These are phyloP conservation scores for Papiliotrema fonsecae DNA, from an alignment of 1,284 basidiomycete genomes.

Conservation along the genomic window DNA sequence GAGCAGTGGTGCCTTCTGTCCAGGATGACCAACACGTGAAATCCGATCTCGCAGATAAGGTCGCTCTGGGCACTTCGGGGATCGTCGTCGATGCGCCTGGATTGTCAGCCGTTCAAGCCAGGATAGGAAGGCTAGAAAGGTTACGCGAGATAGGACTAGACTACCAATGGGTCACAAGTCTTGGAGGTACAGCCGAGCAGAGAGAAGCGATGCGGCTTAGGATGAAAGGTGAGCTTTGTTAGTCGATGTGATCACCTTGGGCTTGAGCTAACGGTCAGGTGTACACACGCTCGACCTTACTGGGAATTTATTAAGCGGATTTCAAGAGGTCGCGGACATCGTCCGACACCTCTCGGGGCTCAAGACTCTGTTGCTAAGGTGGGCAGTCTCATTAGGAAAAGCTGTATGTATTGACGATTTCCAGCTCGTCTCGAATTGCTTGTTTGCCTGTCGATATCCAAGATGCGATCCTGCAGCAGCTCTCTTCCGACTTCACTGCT, in stretches of 20 bases:
- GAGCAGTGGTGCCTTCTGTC: conserved; percentile 6
- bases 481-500: conserved; percentile 23
- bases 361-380: conserved; percentile 73
- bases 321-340: conserved; percentile 67
- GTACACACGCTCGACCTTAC: conserved; percentile 78
- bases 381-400: conserved; percentile 16
- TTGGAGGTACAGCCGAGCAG: conserved; percentile 52
- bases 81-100: conserved; percentile 85
- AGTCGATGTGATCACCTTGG: too few species aligned
- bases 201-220: conserved; percentile 22
- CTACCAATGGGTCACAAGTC: conserved; percentile 54
- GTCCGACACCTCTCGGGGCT: conserved; percentile 60
- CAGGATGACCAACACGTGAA: conserved; percentile 37
- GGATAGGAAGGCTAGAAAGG: conserved; percentile 61
- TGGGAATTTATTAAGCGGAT: conserved; percentile 65
- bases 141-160: conserved; percentile 76
- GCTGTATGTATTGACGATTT: conserved; percentile 4
- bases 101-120: conserved; percentile 68
- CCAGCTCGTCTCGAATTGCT: conserved; percentile 55
- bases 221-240: conserved; percentile 20
- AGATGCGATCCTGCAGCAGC: conserved; percentile 15
- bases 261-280: too few species aligned
- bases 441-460: conserved; percentile 51
- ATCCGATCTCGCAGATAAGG: conserved; percentile 60
- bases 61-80: conserved; percentile 73